These are phyloP conservation scores for Amanita jacksonii DNA, from an alignment of 768 basidiomycete species.

Conservation along the genomic window DNA sequence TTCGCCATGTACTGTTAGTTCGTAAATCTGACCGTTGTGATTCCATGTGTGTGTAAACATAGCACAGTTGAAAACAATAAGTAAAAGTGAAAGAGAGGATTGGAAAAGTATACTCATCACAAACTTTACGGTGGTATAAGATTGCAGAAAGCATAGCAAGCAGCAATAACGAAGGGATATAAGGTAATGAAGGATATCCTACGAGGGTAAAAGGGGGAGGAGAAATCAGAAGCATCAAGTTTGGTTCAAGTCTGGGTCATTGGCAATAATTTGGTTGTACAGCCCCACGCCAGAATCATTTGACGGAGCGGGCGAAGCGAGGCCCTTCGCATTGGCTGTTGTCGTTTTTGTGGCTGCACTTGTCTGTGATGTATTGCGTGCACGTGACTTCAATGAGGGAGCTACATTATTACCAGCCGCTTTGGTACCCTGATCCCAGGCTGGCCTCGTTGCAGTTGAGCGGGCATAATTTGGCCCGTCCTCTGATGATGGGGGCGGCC, in stretches of 20 bases:
- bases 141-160: slow-evolving; percentile 6
- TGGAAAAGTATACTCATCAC: slow-evolving; percentile 6
- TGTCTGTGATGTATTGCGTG: slow-evolving; percentile 65
- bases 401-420: slow-evolving; percentile 39
- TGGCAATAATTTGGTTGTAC: slow-evolving; percentile 72
- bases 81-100: slow-evolving; percentile 5
- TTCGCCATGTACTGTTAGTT: slow-evolving; percentile 2
- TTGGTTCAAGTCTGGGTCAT: slow-evolving; percentile 58
- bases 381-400: slow-evolving; percentile 38
- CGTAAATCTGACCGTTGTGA: neutral
- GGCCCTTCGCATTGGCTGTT: slow-evolving; percentile 23
- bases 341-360: slow-evolving; percentile 45
- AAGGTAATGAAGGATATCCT: slow-evolving; percentile 7
- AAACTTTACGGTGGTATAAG: slow-evolving; percentile 1
- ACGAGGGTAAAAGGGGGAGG: slow-evolving; percentile 5
- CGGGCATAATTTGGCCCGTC: slow-evolving; percentile 56
- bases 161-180: slow-evolving; percentile 8
- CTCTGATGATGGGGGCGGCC: slow-evolving; percentile 38
- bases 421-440: slow-evolving; percentile 40
- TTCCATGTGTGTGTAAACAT: slow-evolving; percentile 5
- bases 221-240: slow-evolving; percentile 7
- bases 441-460: slow-evolving; percentile 67
- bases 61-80: slow-evolving; percentile 7
- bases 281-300: slow-evolving; percentile 81
- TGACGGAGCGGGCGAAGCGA: slow-evolving; percentile 65